Evolutionary conservation across 2,329 filamentous ascomycete genomes (phyloP).

Genomic region (Graphiopsis chlorocephala): DNA sequence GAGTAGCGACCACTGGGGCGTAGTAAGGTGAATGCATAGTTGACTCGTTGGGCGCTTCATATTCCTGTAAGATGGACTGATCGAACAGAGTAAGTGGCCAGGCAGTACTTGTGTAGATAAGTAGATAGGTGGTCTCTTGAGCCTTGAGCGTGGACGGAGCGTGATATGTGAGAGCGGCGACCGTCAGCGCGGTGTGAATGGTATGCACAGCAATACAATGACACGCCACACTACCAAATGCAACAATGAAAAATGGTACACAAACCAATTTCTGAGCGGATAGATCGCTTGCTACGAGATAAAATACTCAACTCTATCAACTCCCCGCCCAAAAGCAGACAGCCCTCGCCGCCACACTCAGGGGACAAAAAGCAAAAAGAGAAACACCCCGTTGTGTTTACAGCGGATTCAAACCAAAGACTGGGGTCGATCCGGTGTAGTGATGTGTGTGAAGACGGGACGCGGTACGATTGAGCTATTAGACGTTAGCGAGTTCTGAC

Average conservation of each 20-base stretch:
- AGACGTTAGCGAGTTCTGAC: constrained; percentile 1
- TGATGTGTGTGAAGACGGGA: not conserved
- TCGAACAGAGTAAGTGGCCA: no score
- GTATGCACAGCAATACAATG: not conserved
- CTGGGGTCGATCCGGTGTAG: not conserved
- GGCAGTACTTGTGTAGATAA: not conserved
- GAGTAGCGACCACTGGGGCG: no score
- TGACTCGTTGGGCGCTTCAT: no score
- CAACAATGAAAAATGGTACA: not conserved
- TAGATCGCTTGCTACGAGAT: not conserved
- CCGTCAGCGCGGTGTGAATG: not conserved
- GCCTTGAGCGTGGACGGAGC: not conserved
- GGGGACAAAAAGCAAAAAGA: not conserved
- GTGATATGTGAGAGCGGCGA: not conserved
- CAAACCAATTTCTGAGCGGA: not conserved
- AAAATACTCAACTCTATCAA: not conserved
- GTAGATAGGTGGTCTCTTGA: not conserved
- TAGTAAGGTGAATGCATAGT: no score
- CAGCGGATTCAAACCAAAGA: not conserved
- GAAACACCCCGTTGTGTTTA: not conserved
- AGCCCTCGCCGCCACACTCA: not conserved
- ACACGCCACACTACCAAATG: not conserved
- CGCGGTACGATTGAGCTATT: not conserved
- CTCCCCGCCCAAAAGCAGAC: not conserved
- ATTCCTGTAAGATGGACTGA: no score